Evolutionary conservation across 495 filamentous ascomycete genomes (phyloP), one percentile per base, ranked within the genome.

Genomic region (Tetracladium setigerum): DNA sequence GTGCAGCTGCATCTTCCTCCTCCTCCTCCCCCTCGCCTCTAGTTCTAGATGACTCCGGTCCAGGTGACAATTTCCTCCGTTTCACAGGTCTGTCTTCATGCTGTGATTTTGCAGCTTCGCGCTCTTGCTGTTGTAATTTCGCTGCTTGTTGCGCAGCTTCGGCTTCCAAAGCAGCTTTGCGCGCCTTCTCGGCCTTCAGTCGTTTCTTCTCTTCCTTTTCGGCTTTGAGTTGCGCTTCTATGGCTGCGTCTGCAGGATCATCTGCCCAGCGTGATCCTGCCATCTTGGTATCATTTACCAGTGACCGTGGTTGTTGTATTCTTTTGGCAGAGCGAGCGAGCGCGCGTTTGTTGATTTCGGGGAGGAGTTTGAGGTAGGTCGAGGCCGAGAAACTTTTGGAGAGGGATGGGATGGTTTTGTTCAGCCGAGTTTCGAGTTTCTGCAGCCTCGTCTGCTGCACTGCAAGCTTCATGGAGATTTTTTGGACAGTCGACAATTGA

Each of bases 131-230:
- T 53, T 67, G 46, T 44, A 41, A 56, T 38, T 54, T 57, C 14
- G 33, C 42, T 22, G 56, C 24, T 10, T 14, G 8, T 14, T 39
- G 17, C 4, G 35, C 14, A n/a, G 51, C 47, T 18, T 59, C 56
- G n/a, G 61, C 61, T 52, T 65, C 65, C 48, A 78, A 77, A 56
- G 89, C 82, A 22, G 77, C 73, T 55, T 80, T 81, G 55, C 82
- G 83, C 56, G 88, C 84, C 62, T 87, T 90, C 53, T 86, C 84
- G n/a, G 79, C 85, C 63, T 94, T 97, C 27, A 80, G 67, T 41
- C 83, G 82, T 65, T 83, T 88, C 69, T 89, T 95, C 48, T 86
- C 81, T 62, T 95, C 91, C 66, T 94, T 95, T 58, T 95, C 89
- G 53, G 75, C 74, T 68, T 87, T 94, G 35, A 78, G 73, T 57